These are phyloP conservation scores for Alternaria triticimaculans DNA, from an alignment of 2,329 filamentous ascomycete genomes.

Conservation along the genomic window DNA sequence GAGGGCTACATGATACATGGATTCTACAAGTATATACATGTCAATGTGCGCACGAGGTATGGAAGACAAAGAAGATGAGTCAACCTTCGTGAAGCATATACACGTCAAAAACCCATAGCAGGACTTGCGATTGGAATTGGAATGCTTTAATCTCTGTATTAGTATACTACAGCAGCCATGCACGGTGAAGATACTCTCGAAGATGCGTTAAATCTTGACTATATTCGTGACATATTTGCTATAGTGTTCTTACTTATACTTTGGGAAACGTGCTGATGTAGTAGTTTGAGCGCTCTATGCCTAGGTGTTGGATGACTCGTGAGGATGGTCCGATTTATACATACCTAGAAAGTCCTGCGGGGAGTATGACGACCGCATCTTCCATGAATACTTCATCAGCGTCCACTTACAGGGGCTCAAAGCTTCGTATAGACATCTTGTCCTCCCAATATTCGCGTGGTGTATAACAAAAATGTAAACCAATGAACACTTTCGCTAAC, in stretches of 20 bases:
- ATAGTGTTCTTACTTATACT: too few relatives aligned
- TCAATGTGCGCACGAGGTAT: not conserved
- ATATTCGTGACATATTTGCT: not conserved
- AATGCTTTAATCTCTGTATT: rapidly evolving
- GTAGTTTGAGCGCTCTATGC: not conserved
- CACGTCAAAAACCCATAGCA: rapidly evolving
- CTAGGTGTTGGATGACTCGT: not conserved
- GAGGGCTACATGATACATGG: rapidly evolving
- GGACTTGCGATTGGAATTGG: rapidly evolving
- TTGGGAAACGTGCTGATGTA: not conserved
- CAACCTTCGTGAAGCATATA: not conserved
- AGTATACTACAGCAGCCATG: not conserved
- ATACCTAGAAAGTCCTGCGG: not conserved
- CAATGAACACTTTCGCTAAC: not conserved
- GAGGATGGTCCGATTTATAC: rapidly evolving
- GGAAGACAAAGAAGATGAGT: not conserved
- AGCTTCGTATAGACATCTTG: rapidly evolving
- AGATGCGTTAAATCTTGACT: not conserved
- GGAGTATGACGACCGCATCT: rapidly evolving
- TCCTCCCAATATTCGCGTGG: not conserved
- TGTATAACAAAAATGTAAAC: too few relatives aligned
- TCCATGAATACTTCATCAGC: not conserved
- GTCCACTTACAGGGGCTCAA: not conserved
- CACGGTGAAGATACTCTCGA: not conserved
- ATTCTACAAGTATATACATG: rapidly evolving